Conservation (phyloP, 2,329 filamentous ascomycete genomes). For the Spiromastix sp. region DNA sequence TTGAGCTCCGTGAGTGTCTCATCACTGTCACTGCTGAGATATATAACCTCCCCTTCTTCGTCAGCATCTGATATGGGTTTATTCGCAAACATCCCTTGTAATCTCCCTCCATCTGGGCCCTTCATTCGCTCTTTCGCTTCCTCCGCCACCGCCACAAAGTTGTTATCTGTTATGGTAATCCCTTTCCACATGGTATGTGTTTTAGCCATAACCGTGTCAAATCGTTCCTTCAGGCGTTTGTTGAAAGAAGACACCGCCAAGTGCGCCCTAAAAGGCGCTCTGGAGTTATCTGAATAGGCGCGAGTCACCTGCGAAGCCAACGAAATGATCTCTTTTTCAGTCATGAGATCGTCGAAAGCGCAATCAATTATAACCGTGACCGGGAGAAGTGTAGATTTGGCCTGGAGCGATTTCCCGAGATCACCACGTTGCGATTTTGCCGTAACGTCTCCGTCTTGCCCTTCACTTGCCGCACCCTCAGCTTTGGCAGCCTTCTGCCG, state of each 20-base stretch:
- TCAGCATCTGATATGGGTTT: slow-evolving; percentile 16
- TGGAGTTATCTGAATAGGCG: slow-evolving; percentile 79
- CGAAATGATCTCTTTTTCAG: slow-evolving; percentile 72
- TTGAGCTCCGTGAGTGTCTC: slow-evolving; percentile 73
- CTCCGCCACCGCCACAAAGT: slow-evolving; percentile 61
- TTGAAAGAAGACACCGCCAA: slow-evolving; percentile 70
- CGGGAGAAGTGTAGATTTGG: slow-evolving; percentile 50
- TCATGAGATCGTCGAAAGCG: slow-evolving; percentile 84
- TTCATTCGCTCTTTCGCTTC: slow-evolving; percentile 60
- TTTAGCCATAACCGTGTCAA: slow-evolving; percentile 62
- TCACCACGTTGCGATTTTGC: slow-evolving; percentile 15
- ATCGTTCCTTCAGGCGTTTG: slow-evolving; percentile 63
- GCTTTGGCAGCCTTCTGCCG: slow-evolving; percentile 34
- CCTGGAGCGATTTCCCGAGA: slow-evolving; percentile 15
- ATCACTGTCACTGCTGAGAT: slow-evolving; percentile 85
- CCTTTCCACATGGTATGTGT: slow-evolving; percentile 73
- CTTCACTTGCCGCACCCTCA: slow-evolving; percentile 14
- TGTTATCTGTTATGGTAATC: slow-evolving; percentile 59
- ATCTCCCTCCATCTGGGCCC: slow-evolving; percentile 41
- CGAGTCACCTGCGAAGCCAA: slow-evolving; percentile 75
- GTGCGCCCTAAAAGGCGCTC: slow-evolving; percentile 56
- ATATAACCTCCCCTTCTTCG: slow-evolving; percentile 57
- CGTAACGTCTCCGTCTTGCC: slow-evolving; percentile 10
- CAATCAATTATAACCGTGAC: slow-evolving; percentile 82
- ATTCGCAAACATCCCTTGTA: slow-evolving; percentile 50